Evolutionary conservation across 148 eudicot species (phyloP), one percentile per base, ranked within the genome.

Genomic region (Camellia granthamiana): DNA sequence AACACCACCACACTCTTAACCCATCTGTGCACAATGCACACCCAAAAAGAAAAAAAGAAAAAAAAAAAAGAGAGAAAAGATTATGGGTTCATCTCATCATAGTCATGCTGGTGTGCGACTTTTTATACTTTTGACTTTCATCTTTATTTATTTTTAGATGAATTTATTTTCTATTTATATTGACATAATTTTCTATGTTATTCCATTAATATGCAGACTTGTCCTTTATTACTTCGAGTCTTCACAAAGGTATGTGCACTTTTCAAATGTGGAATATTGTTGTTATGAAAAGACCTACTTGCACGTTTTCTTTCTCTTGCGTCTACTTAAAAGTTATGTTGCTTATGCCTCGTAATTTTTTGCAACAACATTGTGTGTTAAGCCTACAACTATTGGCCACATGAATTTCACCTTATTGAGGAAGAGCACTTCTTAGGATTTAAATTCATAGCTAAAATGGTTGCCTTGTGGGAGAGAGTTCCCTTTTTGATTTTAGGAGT

Each of bases 171-270:
- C 44, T 58, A 61, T 43, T 67, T 9, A 13, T 79, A 51, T 69
- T 73, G 41, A 72, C 69, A n/a, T 62, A 54, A 14, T 44, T 8
- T 23, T 46, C 55, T 47, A 4, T 69, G 42, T 64, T 77, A 2
- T 23, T 59, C 65, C 60, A 19, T 68, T 81, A 73, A 71, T 23
- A 62, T 79, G 85, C 90, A 88, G 90, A 88, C 90, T 8, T 88
- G 90, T 75, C 90, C 90, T 13, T 72, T 88, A 73, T 47, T 88
- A 80, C 90, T 88, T 72, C 90, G 90, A 65, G 90, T 88, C 72
- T 88, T 88, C 76, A 85, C 90, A 0, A 88, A 88, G 90, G 90
- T 85, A 79, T 58, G 84, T 69, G 41, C 55, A 10, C 41, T 12
- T 16, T 81, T 10, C 4, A n/a, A 9, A 65, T 46, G 43, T 64